A percentile compares a stretch with the other conserved stretches of the same genome.
Conservation (phyloP, 805 yeast genomes). For the Starmera pachycereana region DNA sequence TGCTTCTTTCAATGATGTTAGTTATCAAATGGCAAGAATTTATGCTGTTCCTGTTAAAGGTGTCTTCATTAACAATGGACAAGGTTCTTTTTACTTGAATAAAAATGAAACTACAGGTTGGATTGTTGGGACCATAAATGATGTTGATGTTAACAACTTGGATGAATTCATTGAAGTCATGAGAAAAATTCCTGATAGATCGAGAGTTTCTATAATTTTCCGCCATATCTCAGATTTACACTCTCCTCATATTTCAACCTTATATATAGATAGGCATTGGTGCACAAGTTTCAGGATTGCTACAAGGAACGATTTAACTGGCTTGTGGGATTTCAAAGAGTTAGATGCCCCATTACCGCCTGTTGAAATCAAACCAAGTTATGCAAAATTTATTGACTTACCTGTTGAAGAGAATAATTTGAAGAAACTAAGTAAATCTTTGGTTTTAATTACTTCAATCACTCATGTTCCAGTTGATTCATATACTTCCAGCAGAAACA, state of each 20-base stretch:
- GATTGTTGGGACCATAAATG: slow-evolving; percentile 72
- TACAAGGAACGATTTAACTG: slow-evolving; percentile 45
- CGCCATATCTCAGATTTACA: slow-evolving; percentile 78
- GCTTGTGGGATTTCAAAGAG: slow-evolving; percentile 45
- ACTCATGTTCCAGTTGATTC: slow-evolving; percentile 72
- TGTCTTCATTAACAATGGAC: slow-evolving; percentile 67
- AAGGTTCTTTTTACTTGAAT: slow-evolving; percentile 63
- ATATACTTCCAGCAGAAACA: slow-evolving; percentile 47
- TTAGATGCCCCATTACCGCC: slow-evolving; percentile 51
- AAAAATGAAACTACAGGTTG: slow-evolving; percentile 60
- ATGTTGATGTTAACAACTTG: slow-evolving; percentile 60
- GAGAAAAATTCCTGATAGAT: slow-evolving; percentile 65
- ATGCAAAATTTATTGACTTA: slow-evolving; percentile 61
- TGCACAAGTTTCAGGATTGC: slow-evolving; percentile 60
- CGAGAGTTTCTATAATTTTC: slow-evolving; percentile 58
- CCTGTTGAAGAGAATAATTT: slow-evolving; percentile 47
- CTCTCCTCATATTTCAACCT: slow-evolving; percentile 54
- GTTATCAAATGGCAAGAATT: slow-evolving; percentile 82
- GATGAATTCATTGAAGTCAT: slow-evolving; percentile 72
- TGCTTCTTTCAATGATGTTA: slow-evolving; percentile 74
- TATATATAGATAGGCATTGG: slow-evolving; percentile 84
- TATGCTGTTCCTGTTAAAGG: slow-evolving; percentile 81
- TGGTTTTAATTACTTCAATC: slow-evolving; percentile 58
- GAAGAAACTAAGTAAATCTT: slow-evolving; percentile 48
- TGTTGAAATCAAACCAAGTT: slow-evolving; percentile 37